phyloP scores from a whole-genome alignment of 2,329 filamentous ascomycete genomes.

The Xylaria polymorpha region DNA sequence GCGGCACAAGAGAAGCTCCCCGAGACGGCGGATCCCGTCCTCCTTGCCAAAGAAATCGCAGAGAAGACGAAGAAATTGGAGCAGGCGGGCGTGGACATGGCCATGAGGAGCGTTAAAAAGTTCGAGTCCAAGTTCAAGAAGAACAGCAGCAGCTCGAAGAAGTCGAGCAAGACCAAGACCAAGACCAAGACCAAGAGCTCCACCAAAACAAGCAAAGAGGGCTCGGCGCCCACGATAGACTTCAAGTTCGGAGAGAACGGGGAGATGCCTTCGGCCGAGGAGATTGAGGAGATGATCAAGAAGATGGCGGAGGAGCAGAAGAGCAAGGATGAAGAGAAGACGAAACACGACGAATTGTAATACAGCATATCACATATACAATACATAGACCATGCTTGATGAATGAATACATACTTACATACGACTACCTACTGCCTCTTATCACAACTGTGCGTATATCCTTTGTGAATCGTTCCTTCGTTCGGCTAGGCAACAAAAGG shows the following conservation, averaged over 20 bases:
- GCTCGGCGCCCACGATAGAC: conserved; percentile 56
- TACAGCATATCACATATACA: conserved; percentile 38
- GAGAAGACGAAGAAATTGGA: conserved; percentile 77
- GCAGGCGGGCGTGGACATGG: conserved; percentile 74
- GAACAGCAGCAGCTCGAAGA: conserved; percentile 53
- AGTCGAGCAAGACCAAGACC: conserved; percentile 58
- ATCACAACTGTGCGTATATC: neutral
- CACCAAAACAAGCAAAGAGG: conserved; percentile 51
- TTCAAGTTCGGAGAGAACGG: conserved; percentile 55
- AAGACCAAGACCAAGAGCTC: conserved; percentile 53
- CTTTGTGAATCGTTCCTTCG: neutral
- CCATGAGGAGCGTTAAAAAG: conserved; percentile 74
- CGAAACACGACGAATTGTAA: conserved; percentile 49
- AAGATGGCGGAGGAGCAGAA: conserved; percentile 52
- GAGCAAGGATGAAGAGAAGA: conserved; percentile 43
- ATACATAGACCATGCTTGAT: conserved; percentile 40
- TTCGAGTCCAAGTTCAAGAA: conserved; percentile 62
- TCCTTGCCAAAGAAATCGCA: conserved; percentile 78
- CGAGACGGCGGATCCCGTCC: conserved; percentile 77
- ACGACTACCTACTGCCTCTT: conserved; percentile 25
- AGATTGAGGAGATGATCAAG: conserved; percentile 67
- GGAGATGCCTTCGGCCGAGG: conserved; percentile 58
- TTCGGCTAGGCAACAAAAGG: neutral
- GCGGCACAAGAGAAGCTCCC: conserved; percentile 76
- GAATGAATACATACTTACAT: conserved; percentile 38